A percentile compares a stretch with the other conserved stretches of the same genome.
Evolutionary conservation across 2,329 filamentous ascomycete genomes (phyloP).

Genomic region (Aschersonia sp.): DNA sequence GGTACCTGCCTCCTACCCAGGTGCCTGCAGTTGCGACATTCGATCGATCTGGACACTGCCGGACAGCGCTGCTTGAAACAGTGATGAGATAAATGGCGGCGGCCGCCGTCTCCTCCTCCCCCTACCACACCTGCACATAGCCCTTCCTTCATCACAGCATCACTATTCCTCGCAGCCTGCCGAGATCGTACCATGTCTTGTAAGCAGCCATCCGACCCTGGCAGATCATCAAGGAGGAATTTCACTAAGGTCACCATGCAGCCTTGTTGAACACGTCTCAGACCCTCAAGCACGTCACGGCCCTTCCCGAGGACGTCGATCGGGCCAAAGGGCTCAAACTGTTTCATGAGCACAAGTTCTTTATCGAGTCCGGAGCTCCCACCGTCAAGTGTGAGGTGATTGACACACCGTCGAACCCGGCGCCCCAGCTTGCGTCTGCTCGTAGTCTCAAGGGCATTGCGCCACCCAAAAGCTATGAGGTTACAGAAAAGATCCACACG

Average conservation of each 20-base stretch:
- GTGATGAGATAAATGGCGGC: too few relatives aligned
- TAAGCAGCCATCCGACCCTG: slow-evolving; percentile 2
- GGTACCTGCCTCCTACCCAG: too few relatives aligned
- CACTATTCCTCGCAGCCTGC: neutral
- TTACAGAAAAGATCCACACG: slow-evolving; percentile 34
- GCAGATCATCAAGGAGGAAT: too few relatives aligned
- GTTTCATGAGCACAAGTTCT: slow-evolving; percentile 36
- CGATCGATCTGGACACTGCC: too few relatives aligned
- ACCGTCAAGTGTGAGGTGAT: slow-evolving; percentile 26
- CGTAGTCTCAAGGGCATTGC: slow-evolving; percentile 10
- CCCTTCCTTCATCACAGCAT: too few relatives aligned
- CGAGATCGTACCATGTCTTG: slow-evolving; percentile 6
- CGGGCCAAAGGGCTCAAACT: slow-evolving; percentile 23
- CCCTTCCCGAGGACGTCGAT: slow-evolving; percentile 23
- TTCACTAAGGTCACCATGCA: slow-evolving; percentile 1
- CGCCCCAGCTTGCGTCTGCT: slow-evolving; percentile 15
- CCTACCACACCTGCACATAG: neutral
- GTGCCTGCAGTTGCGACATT: too few relatives aligned
- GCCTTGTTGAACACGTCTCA: slow-evolving; percentile 29
- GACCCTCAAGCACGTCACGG: slow-evolving; percentile 25
- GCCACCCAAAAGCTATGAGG: slow-evolving; percentile 26
- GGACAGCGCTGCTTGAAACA: too few relatives aligned
- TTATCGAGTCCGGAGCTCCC: slow-evolving; percentile 38
- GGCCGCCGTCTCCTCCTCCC: neutral
- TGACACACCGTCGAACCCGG: slow-evolving; percentile 11